Base-by-base conservation (phyloP, 306 rosid species). In the Prunus mongolica region DNA sequence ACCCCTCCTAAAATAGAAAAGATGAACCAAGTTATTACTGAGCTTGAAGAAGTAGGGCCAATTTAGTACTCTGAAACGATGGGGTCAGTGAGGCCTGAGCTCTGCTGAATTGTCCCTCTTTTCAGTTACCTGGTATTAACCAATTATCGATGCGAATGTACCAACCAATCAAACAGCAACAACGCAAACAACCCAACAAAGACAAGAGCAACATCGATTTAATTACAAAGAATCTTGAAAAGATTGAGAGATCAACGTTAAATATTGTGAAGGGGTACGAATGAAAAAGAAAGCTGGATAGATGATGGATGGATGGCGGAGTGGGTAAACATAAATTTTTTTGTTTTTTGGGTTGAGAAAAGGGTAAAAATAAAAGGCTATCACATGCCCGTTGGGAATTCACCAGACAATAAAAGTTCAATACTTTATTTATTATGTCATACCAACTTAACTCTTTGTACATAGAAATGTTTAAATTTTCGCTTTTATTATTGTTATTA, bases 101-200 rank as follows among this genome's bases (percentile, higher is more conserved):
- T 25, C 25, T 38, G 65, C 67, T 76, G 81, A 70, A 49, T 61
- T 82, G 85, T 74, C 77, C 45, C 81, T 38, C 46, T 30, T 80
- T 32, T 1, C 32, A 34, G 67, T 75, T 79, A 19, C 58, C 69
- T 63, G 67, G 54, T 50, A 65, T 63, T 44, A 51, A 52, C 58
- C 55, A 58, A 73, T 62, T 47, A 75, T 80, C 80, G 41, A 73
- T 76, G 46, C 45, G 69, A 70, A 74, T 16, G 61, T 54, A 60
- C 44, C 8, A 7, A 30, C 86, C 88, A 84, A 86, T 88, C 44
- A 79, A 71, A 77, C 54, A 32, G 50, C 13, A 74, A 73, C 83
- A 86, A 46, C 83, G 14, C 49, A 74, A 76, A 14, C 28, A 22
- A 24, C 58, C 49, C 32, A 68, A 76, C 80, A 70, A 80, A 72